phyloP scores from a whole-genome alignment of 108 stramenopile genomes.

The Skeletonema costatum region DNA sequence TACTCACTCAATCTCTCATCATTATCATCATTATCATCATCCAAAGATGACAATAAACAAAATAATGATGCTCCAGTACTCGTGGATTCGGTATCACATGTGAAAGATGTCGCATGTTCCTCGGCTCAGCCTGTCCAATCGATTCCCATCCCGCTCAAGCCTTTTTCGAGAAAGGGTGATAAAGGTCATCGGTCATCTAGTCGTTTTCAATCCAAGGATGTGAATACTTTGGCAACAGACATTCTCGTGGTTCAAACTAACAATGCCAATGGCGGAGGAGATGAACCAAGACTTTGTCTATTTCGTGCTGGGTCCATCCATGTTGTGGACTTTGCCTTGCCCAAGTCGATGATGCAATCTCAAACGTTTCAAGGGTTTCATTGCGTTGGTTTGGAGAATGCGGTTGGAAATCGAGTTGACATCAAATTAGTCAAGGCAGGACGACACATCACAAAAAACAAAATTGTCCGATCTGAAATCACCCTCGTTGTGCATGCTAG shows the following conservation, averaged over 20 bases:
- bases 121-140: constrained; percentile 50
- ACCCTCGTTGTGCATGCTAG: constrained; percentile 30
- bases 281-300: constrained; percentile 29
- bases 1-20: constrained; percentile 31
- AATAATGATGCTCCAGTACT: not conserved
- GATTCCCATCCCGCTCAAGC: constrained; percentile 49
- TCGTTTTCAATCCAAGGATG: constrained; percentile 29
- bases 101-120: not conserved
- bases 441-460: not conserved
- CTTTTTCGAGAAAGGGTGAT: constrained; percentile 18
- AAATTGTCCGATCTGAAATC: constrained; percentile 29
- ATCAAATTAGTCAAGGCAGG: constrained; percentile 13
- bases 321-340: constrained; percentile 51
- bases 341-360: constrained; percentile 6
- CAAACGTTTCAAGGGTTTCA: not conserved
- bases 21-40: not conserved
- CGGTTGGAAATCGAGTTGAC: constrained; percentile 57
- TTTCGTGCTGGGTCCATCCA: constrained; percentile 48
- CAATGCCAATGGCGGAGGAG: not conserved
- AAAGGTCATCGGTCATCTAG: constrained; percentile 3
- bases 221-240: constrained; percentile 57
- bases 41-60: not conserved
- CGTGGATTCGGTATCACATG: not conserved
- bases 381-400: constrained; percentile 38
- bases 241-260: constrained; percentile 47